Base-by-base conservation (phyloP, 2,329 filamentous ascomycete species). In the Neonectria magnoliae region DNA sequence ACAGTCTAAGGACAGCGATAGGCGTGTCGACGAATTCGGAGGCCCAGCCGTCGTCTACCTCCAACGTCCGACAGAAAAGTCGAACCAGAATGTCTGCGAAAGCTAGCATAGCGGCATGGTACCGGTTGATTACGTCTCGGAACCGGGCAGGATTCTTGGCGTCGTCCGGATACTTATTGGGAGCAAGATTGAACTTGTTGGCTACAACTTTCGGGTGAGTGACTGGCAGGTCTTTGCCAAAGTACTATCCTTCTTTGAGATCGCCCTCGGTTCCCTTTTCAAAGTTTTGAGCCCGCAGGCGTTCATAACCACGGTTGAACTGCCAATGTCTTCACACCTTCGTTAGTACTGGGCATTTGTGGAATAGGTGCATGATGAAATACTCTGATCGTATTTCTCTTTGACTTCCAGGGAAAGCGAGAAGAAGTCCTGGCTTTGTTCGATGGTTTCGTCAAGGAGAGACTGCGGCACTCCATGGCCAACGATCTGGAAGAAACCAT, bases 301-400 rank as follows among this genome's bases (percentile, higher is more conserved):
- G 57, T 20, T 64, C 62, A n/a, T 61, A 64, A 11, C 57, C 62
- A n/a, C 62, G 51, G 20, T 64, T 48, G 18, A 50, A 29, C 1
- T 38, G 7, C 53, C 57, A 16, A 53, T 45, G 18, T 64, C 57
- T 64, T n/a, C 13, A 22, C 8, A n/a, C 9, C 5, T 9, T 44
- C 3, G n/a, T 44, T 20, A 44, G 41, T 13, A 9, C 5, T n/a
- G 22, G 13, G 6, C 4, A 44, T 59, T n/a, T 42, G 41, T 3
- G 1, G n/a, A n/a, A 4, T 13, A 31, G 10, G 5, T 1, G 11
- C 18, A 29, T 45, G 14, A 25, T 3, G 18, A 38, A n/a, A 16
- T 36, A 64, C 62, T 44, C 47, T 64, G 38, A 18, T 64, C 45
- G 47, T 64, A 64, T n/a, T 56, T 61, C 6, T 61, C 45, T 18